phyloP scores from a whole-genome alignment of 2,329 filamentous ascomycete genomes.

The Apiospora aurea region DNA sequence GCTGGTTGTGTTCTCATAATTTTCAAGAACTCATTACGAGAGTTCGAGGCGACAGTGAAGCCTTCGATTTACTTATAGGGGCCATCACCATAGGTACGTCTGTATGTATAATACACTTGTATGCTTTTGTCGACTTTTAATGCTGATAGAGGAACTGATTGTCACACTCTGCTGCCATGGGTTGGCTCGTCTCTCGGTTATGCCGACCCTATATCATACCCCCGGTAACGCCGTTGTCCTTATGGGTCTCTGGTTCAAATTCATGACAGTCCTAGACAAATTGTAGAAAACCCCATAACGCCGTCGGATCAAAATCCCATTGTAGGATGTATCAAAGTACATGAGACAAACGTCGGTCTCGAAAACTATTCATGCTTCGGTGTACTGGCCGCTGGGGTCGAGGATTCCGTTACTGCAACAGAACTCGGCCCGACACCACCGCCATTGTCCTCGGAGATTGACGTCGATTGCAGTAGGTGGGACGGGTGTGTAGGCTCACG shows the following conservation, averaged over 20 bases:
- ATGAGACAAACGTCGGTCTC: background rate
- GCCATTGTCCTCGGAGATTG: slow-evolving; percentile 49
- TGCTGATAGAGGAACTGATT: background rate
- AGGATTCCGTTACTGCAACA: slow-evolving; percentile 18
- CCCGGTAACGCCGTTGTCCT: slow-evolving; percentile 7
- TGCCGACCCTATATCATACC: background rate
- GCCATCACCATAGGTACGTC: background rate
- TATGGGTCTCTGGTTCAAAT: background rate
- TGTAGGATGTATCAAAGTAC: slow-evolving; percentile 3
- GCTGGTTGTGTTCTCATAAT: too few relatives aligned
- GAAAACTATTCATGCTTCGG: slow-evolving; percentile 6
- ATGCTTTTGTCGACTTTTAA: background rate
- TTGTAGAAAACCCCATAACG: background rate
- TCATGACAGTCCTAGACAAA: background rate
- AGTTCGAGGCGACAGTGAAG: background rate
- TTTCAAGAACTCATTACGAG: too few relatives aligned
- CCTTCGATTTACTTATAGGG: background rate
- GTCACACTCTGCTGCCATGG: slow-evolving; percentile 16
- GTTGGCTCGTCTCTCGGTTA: background rate
- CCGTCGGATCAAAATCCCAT: background rate
- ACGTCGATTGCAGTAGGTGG: slow-evolving; percentile 55
- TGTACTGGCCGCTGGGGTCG: slow-evolving; percentile 9
- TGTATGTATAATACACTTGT: slow-evolving; percentile 4
- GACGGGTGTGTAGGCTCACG: slow-evolving; percentile 58
- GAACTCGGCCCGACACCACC: background rate